Conservation (phyloP, 1,284 basidiomycete genomes). For the Mycena sp. region DNA sequence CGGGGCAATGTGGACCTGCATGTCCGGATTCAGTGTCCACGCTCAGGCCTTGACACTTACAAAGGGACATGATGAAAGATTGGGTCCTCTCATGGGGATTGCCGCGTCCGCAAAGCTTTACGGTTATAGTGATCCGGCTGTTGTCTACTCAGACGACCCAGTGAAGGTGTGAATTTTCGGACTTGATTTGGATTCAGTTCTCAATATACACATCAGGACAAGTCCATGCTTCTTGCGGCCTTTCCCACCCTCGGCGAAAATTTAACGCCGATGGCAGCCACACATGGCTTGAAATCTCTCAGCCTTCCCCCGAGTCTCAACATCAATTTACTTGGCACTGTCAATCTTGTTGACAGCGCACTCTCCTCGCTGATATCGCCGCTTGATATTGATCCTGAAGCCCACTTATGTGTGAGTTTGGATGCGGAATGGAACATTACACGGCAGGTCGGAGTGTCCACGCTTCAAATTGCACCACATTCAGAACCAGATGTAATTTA, state of each 20-base stretch:
- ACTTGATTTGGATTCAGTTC: background rate
- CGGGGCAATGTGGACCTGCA: slow-evolving; percentile 25
- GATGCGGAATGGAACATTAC: slow-evolving; percentile 24
- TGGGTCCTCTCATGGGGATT: slow-evolving; percentile 11
- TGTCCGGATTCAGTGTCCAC: slow-evolving; percentile 11
- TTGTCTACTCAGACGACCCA: slow-evolving; percentile 25
- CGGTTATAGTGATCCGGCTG: slow-evolving; percentile 1
- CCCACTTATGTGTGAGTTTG: slow-evolving; percentile 2
- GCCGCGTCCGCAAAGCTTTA: slow-evolving; percentile 16
- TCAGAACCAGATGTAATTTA: slow-evolving; percentile 3
- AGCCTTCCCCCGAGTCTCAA: too few species aligned
- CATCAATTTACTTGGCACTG: background rate
- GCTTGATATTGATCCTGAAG: background rate
- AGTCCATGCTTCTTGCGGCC: too few species aligned
- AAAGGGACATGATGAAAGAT: slow-evolving; percentile 22
- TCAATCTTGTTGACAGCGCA: background rate
- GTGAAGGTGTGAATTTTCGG: slow-evolving; percentile 7
- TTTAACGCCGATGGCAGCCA: too few species aligned
- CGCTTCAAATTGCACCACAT: slow-evolving; percentile 18
- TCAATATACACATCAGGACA: too few species aligned
- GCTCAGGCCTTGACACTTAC: slow-evolving; percentile 21
- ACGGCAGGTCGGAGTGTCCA: slow-evolving; percentile 13
- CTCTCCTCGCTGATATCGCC: background rate
- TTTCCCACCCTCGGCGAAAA: too few species aligned
- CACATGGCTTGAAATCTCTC: too few species aligned